These are phyloP conservation scores for Chrysoporthe puriensis DNA, from an alignment of 2,329 filamentous ascomycete species.

Conservation along the genomic window DNA sequence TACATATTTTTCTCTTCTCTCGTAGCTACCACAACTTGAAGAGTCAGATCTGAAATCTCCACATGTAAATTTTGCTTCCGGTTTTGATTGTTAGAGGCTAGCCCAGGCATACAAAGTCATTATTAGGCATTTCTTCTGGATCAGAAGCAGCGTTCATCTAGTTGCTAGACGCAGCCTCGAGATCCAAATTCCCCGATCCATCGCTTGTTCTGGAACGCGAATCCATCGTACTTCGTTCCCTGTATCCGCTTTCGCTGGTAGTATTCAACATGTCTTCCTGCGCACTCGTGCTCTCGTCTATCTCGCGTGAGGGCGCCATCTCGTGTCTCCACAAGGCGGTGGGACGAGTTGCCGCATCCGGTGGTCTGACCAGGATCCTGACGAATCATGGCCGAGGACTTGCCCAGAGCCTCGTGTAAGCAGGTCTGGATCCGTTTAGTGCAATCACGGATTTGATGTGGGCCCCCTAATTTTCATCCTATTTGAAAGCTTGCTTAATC, in stretches of 20 bases:
- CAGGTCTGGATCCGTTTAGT: background rate
- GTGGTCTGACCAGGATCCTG: background rate
- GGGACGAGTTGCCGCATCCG: background rate
- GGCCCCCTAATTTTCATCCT: background rate
- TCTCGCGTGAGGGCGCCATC: too few relatives aligned
- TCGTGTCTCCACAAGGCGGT: background rate
- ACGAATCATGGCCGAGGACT: background rate
- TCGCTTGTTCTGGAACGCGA: too few relatives aligned
- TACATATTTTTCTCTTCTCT: background rate
- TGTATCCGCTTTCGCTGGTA: background rate
- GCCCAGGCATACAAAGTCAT: too few relatives aligned
- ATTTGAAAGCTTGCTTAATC: background rate
- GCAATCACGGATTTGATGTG: background rate
- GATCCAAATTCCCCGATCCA: background rate
- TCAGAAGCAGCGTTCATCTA: background rate
- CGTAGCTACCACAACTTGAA: background rate
- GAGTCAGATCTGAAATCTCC: background rate
- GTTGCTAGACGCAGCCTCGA: background rate
- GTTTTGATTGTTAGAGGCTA: background rate
- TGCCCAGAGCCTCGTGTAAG: background rate
- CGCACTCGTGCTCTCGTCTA: too few relatives aligned
- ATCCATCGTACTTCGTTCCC: too few relatives aligned
- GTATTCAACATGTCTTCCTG: background rate
- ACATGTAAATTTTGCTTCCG: background rate
- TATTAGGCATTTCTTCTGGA: too few relatives aligned